A percentile compares a stretch with the other conserved stretches of the same genome.
phyloP scores from a whole-genome alignment of 257 asterid species.

The Euphrasia confusa region DNA sequence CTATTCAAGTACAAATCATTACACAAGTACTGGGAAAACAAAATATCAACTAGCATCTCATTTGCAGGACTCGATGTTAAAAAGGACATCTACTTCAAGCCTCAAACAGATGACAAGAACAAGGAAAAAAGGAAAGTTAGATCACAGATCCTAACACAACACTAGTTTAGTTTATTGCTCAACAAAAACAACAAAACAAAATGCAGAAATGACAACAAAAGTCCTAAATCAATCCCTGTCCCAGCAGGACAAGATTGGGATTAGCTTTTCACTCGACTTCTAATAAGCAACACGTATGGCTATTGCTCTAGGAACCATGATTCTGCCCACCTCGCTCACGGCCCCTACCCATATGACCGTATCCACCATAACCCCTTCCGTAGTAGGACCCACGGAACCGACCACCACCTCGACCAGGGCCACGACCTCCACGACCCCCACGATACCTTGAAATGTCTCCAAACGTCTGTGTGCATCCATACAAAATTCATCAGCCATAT shows the following conservation, averaged over 20 bases:
- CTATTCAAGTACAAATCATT: slow-evolving; percentile 11
- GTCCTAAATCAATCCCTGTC: slow-evolving; percentile 32
- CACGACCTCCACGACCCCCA: slow-evolving; percentile 91
- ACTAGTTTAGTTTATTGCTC: slow-evolving; percentile 29
- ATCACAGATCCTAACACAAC: slow-evolving; percentile 3
- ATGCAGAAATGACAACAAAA: slow-evolving; percentile 41
- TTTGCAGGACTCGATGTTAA: not conserved
- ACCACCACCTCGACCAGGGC: slow-evolving; percentile 73
- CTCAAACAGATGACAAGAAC: slow-evolving; percentile 4
- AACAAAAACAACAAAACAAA: slow-evolving; percentile 17
- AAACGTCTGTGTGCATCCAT: slow-evolving; percentile 53
- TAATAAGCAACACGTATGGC: slow-evolving; percentile 2
- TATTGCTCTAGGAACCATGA: slow-evolving; percentile 36
- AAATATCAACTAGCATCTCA: slow-evolving; percentile 19
- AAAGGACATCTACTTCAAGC: slow-evolving; percentile 14
- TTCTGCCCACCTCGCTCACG: slow-evolving; percentile 50
- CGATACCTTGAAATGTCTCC: slow-evolving; percentile 85
- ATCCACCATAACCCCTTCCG: slow-evolving; percentile 65
- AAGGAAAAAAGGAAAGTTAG: slow-evolving; percentile 6
- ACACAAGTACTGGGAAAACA: not conserved
- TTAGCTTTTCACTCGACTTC: slow-evolving; percentile 21
- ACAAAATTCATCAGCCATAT: slow-evolving; percentile 19
- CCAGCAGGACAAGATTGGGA: slow-evolving; percentile 24
- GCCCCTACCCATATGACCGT: slow-evolving; percentile 37
- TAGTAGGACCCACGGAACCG: slow-evolving; percentile 63